Percentiles rank a stretch among this genome's conserved stretches.
phyloP scores from a whole-genome alignment of 1,284 basidiomycete genomes.

The Rhodotorula sp. region DNA sequence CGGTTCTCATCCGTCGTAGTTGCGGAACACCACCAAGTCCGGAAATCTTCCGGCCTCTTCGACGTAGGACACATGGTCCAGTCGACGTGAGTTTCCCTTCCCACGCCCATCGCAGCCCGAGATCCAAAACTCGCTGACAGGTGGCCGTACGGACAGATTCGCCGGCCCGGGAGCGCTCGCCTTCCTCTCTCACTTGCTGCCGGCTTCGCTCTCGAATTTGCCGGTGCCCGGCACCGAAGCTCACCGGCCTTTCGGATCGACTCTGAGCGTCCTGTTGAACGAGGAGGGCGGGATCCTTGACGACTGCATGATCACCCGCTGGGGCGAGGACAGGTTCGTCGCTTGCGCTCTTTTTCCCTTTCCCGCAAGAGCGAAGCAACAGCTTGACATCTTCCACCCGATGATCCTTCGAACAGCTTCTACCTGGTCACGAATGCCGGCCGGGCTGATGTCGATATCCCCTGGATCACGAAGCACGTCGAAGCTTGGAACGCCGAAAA shows the following conservation, averaged over 20 bases:
- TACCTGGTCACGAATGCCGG: conserved; percentile 98
- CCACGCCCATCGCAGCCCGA: not conserved
- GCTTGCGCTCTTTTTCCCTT: not conserved
- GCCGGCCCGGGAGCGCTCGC: conserved; percentile 49
- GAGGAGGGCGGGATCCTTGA: conserved; percentile 91
- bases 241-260: conserved; percentile 60
- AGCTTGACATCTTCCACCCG: not conserved
- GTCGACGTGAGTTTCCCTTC: conserved; percentile 38
- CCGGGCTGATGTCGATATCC: conserved; percentile 73
- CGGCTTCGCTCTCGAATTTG: conserved; percentile 78
- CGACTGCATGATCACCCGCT: conserved; percentile 62
- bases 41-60: conserved; percentile 81
- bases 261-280: conserved; percentile 77
- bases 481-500: conserved; percentile 68
- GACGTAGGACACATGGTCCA: conserved; percentile 95
- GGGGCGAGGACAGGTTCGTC: conserved; percentile 48
- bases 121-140: not conserved
- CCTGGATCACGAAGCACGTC: conserved; percentile 71
- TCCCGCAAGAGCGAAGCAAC: not conserved
- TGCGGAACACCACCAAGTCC: conserved; percentile 87
- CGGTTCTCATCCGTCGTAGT: conserved; percentile 55
- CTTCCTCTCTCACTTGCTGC: conserved; percentile 51
- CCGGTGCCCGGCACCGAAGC: conserved; percentile 61
- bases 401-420: conserved; percentile 59
- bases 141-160: conserved; percentile 39